Base-by-base conservation (phyloP, 2,329 filamentous ascomycete species). In the Penicillium hordei region DNA sequence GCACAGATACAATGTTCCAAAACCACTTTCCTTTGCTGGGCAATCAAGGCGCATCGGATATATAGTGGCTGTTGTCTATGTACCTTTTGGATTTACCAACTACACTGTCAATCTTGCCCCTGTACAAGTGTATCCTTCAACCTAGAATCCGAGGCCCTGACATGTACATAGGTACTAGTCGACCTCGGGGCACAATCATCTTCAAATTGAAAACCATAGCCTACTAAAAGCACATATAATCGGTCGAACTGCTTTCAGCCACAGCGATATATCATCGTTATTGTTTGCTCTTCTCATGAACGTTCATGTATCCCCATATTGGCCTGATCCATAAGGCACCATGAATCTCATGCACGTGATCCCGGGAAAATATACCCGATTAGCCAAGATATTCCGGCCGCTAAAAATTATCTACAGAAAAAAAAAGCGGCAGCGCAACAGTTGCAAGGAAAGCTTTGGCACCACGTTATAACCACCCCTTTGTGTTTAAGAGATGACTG, bases 341-440 rank as follows among this genome's bases (percentile, higher is more conserved):
- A 33, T 52, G 4, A 38, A 12, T 5, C 0, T 5, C 2, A 5
- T 6, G 7, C 44, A 55, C 52, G 52, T 55, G 52, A 53, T 13
- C 5, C 9, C 55, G 55, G 55, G 13, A 0, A 59, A 59, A 59
- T 23, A 33, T 39, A 42, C 61, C 60, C 2, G 29, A 53, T 31
- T 55, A 34, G 60, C 52, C 46, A 69, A 66, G 64, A 70, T 66
- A 63, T 65, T 68, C 63, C 65, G 63, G 61, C 59, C 65, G 65
- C 63, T 63, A 65, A 71, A 70, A 64, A 65, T 68, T 67, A 66
- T 65, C 61, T 61, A 65, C 44, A 66, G 59, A 68, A 66, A 69
- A 68, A 60, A 69, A 69, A 67, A 64, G 59, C 57, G 57, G 57
- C 43, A 57, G 60, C 62, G 64, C 65, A 66, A 55, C 59, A 61